A percentile compares a stretch with the other conserved stretches of the same genome.
These are phyloP conservation scores for Mychonastes homosphaera DNA, from an alignment of 139 green algal species.

Conservation along the genomic window DNA sequence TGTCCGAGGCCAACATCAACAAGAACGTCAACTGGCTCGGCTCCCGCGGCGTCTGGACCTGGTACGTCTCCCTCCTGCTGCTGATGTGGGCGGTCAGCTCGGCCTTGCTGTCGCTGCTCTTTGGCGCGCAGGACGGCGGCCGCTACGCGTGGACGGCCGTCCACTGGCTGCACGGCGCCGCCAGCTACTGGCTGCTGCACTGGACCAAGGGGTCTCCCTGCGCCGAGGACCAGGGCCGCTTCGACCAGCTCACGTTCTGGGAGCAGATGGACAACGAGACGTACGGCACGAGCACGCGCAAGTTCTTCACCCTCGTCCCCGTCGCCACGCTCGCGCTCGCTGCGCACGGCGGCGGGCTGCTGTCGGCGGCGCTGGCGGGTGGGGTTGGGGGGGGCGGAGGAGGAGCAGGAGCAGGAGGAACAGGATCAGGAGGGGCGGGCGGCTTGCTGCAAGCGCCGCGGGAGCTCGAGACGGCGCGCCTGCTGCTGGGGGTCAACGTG, in stretches of 20 bases:
- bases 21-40: slow-evolving; percentile 71
- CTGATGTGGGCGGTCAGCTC: slow-evolving; percentile 62
- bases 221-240: slow-evolving; percentile 68
- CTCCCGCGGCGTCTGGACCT: slow-evolving; percentile 56
- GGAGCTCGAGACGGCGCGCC: slow-evolving; percentile 71
- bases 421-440: no score
- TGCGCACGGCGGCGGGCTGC: slow-evolving; percentile 62
- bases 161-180: slow-evolving; percentile 65
- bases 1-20: slow-evolving; percentile 44
- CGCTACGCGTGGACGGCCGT: slow-evolving; percentile 82
- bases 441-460: no score
- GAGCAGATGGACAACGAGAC: slow-evolving; percentile 60
- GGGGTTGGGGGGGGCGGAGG: no score
- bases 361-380: no score
- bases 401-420: no score
- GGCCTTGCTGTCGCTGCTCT: slow-evolving; percentile 39
- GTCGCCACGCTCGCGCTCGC: slow-evolving; percentile 75
- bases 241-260: slow-evolving; percentile 82
- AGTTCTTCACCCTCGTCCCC: slow-evolving; percentile 78
- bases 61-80: slow-evolving; percentile 61
- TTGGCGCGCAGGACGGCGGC: no score
- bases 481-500: slow-evolving; percentile 78
- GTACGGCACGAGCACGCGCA: slow-evolving; percentile 68
- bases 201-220: slow-evolving; percentile 75
- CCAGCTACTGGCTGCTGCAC: slow-evolving; percentile 81